Percentiles rank a stretch among this genome's conserved stretches.
Conservation (phyloP, 768 basidiomycete species). For the Boletus huronensis region DNA sequence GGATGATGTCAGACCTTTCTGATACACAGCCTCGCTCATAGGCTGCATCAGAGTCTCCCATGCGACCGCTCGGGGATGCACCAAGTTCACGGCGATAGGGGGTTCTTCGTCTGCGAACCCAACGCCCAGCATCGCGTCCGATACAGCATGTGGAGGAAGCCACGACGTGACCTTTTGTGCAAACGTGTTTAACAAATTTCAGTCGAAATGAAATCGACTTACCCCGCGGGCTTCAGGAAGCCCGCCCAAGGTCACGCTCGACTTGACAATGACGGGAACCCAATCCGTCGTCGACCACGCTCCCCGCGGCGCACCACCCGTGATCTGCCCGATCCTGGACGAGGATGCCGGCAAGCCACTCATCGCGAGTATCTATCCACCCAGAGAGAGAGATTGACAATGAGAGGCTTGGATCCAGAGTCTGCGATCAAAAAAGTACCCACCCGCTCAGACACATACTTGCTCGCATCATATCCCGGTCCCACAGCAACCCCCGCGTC, state of each 20-base stretch:
- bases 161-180: conserved; percentile 20
- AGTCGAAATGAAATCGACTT: conserved; percentile 10
- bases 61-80: conserved; percentile 33
- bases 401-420: neutral
- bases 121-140: conserved; percentile 26
- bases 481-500: conserved; percentile 30
- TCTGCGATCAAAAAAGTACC: neutral
- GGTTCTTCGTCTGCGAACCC: conserved; percentile 21
- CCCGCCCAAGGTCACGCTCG: conserved; percentile 28
- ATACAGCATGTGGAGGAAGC: conserved; percentile 30
- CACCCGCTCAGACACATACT: conserved; percentile 26
- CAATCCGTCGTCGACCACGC: conserved; percentile 37
- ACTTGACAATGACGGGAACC: conserved; percentile 37
- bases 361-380: conserved; percentile 25
- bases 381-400: neutral
- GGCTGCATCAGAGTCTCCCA: conserved; percentile 25
- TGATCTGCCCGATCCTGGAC: conserved; percentile 37
- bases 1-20: conserved; percentile 4
- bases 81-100: conserved; percentile 28
- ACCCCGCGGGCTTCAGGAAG: conserved; percentile 33
- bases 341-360: conserved; percentile 32
- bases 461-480: conserved; percentile 37
- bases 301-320: conserved; percentile 32
- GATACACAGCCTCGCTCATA: conserved; percentile 19
- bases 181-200: neutral